Evolutionary conservation across 192 early-diverging fungal species (phyloP).

Genomic region (Helicostylum pulchrum): DNA sequence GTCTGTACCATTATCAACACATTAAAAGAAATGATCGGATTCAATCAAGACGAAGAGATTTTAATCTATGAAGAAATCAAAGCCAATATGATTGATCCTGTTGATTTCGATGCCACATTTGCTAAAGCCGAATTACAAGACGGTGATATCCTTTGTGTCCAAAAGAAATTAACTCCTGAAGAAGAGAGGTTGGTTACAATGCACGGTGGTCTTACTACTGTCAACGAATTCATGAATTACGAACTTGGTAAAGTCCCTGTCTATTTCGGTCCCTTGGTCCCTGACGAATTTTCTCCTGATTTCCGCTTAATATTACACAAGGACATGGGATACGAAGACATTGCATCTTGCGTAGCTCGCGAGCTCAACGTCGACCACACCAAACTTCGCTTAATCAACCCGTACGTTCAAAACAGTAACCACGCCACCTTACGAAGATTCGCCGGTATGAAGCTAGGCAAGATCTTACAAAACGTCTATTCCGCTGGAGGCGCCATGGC

Average conservation of each 20-base stretch:
- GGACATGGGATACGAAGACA: slow-evolving; percentile 65
- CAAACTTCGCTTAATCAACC: slow-evolving; percentile 54
- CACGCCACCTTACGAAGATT: not conserved
- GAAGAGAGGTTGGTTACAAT: slow-evolving; percentile 34
- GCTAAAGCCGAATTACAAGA: slow-evolving; percentile 77
- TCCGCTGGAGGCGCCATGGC: slow-evolving; percentile 23
- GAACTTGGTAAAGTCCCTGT: slow-evolving; percentile 68
- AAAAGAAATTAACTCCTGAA: slow-evolving; percentile 52
- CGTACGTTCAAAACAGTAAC: not conserved
- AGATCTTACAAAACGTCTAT: slow-evolving; percentile 29
- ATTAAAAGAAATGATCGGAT: slow-evolving; percentile 50
- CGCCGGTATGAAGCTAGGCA: slow-evolving; percentile 28
- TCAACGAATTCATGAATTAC: slow-evolving; percentile 76
- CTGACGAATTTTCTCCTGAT: slow-evolving; percentile 35
- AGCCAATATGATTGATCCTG: slow-evolving; percentile 83
- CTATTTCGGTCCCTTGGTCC: slow-evolving; percentile 61
- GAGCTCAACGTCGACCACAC: slow-evolving; percentile 58
- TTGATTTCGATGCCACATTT: slow-evolving; percentile 67
- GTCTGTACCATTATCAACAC: slow-evolving; percentile 60
- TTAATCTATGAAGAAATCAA: slow-evolving; percentile 78
- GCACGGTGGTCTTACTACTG: slow-evolving; percentile 40
- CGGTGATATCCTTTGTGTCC: slow-evolving; percentile 92
- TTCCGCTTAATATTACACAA: slow-evolving; percentile 49
- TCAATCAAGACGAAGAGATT: slow-evolving; percentile 57
- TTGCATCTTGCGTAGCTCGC: slow-evolving; percentile 62